These are phyloP conservation scores for Verbena officinalis DNA, from an alignment of 257 asterid species.

Conservation along the genomic window DNA sequence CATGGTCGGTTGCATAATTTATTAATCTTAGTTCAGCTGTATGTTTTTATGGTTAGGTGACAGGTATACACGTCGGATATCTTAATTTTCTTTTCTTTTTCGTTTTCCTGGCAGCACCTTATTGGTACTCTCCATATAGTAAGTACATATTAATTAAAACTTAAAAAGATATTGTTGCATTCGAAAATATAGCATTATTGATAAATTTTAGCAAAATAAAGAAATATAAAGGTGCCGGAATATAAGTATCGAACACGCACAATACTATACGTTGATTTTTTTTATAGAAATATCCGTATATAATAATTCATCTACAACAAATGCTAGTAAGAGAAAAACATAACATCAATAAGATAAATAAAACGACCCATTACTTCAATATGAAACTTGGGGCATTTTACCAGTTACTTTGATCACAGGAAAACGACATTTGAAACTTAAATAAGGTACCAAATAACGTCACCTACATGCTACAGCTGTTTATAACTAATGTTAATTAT, in stretches of 20 bases:
- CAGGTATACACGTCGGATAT: slow-evolving; percentile 18
- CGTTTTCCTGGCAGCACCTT: neutral
- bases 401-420: neutral
- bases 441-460: neutral
- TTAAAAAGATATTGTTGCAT: too few species aligned
- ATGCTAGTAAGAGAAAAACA: too few species aligned
- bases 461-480: neutral
- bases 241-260: too few species aligned
- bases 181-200: too few species aligned
- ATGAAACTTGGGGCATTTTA: neutral
- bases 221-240: too few species aligned
- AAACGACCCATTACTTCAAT: neutral
- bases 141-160: too few species aligned
- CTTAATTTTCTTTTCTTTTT: neutral
- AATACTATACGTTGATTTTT: too few species aligned
- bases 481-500: slow-evolving; percentile 1
- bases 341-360: too few species aligned
- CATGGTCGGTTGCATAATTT: slow-evolving; percentile 35
- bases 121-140: too few species aligned
- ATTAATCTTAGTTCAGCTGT: neutral
- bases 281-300: too few species aligned
- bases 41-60: slow-evolving; percentile 12
- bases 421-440: slow-evolving; percentile 14
- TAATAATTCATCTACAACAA: too few species aligned
- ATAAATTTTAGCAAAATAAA: too few species aligned